Evolutionary conservation across 2,329 filamentous ascomycete genomes (phyloP), one percentile per base, ranked within the genome.

Genomic region (Knoxdaviesia proteae): DNA sequence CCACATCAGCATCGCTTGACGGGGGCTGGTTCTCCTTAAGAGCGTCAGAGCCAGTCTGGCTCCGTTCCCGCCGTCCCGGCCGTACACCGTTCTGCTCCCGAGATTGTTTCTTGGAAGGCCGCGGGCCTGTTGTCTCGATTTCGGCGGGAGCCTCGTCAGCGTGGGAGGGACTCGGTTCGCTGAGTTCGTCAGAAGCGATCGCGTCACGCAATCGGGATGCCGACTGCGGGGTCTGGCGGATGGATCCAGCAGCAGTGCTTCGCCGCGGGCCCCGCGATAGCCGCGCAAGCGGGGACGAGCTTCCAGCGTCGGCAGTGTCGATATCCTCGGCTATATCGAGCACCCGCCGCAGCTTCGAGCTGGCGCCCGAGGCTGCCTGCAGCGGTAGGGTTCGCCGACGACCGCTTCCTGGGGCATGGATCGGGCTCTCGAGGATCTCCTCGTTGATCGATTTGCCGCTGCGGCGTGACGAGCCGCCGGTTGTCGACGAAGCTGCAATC

Each of bases 361-460:
- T 65, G 3, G 61, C 64, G 2, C 56, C 58, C 6, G 62, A 46
- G 1, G 56, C 56, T 0, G 55, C 57, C 34, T 53, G 56, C 6
- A 56, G 50, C 9, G 52, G 55, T 9, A 68, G 51, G 4, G 52
- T 59, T 31, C 63, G 61, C 40, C 69, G 57, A 6, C 61, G 62
- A 1, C 70, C 71, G 47, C 69, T 74, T 3, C 71, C 71, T 1
- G 71, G 71, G 9, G 69, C 69, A 48, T 68, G 54, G 6, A 50
- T 56, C 0, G 73, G 71, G 44, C 69, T 74, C 50, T 76, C 69
- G 34, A 56, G 59, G 9, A 71, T 60, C 50, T 69, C 65, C 40
- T 68, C 63, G 10, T 51, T 47, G 9, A 48, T 37, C 36, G 36
- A 29, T 39, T 29, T 20, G 10, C 32, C 8, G 10, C 36, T 41